Conservation (phyloP, 352 stramenopile species). For the Pythium folliculosum region DNA sequence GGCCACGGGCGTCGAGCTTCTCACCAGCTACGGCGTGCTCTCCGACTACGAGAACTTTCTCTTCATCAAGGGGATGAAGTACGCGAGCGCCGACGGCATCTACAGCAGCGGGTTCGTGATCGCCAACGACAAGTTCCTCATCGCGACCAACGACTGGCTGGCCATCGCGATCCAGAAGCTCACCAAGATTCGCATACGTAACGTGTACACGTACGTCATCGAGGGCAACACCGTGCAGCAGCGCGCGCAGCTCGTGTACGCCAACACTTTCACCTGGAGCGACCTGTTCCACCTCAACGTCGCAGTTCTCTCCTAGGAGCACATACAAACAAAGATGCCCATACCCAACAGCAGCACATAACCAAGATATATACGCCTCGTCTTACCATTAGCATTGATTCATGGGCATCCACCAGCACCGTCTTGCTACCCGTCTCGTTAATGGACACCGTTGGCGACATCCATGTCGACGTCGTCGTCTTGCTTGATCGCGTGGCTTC, state of each 20-base stretch:
- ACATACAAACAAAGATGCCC: neutral
- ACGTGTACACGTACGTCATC: constrained; percentile 52
- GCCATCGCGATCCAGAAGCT: constrained; percentile 49
- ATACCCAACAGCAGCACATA: neutral
- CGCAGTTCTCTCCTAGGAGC: constrained; percentile 27
- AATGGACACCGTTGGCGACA: neutral
- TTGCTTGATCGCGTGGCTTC: constrained; percentile 24
- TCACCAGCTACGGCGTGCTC: constrained; percentile 28
- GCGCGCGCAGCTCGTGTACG: constrained; percentile 32
- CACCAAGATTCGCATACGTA: constrained; percentile 35
- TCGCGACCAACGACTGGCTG: constrained; percentile 45
- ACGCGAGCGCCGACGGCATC: constrained; percentile 46
- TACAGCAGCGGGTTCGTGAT: constrained; percentile 66
- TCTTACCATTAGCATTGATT: neutral
- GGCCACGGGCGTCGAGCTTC: constrained; percentile 18
- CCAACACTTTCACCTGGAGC: constrained; percentile 28
- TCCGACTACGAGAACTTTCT: constrained; percentile 53
- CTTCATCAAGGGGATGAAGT: constrained; percentile 38
- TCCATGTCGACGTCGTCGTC: constrained; percentile 20
- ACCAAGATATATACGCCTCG: neutral
- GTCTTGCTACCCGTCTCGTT: constrained; percentile 30
- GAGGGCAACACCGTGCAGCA: constrained; percentile 30
- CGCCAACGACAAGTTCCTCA: constrained; percentile 51
- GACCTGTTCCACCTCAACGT: constrained; percentile 33
- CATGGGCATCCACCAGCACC: neutral